A percentile compares a stretch with the other conserved stretches of the same genome.
Conservation (phyloP, 163 green algal species). For the Scenedesmus sp. region DNA sequence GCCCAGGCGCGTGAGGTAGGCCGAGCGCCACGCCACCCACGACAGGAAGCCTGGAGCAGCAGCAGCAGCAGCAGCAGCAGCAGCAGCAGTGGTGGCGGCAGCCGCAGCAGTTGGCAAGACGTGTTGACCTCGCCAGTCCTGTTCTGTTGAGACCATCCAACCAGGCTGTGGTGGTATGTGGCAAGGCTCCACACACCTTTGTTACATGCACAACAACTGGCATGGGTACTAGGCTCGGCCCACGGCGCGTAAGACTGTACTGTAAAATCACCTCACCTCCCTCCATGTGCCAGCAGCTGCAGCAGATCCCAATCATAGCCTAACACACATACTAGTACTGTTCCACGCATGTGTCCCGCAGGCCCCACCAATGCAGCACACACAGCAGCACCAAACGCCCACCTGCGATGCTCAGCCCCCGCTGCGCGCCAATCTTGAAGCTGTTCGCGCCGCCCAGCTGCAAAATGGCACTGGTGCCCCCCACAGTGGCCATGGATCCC, state of each 20-base stretch:
- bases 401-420: background rate
- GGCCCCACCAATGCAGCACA: background rate
- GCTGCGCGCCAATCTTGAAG: constrained; percentile 39
- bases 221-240: too few species aligned
- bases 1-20: constrained; percentile 74
- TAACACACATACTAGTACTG: too few species aligned
- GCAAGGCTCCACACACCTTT: too few species aligned
- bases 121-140: too few species aligned
- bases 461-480: constrained; percentile 66
- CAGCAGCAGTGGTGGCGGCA: background rate
- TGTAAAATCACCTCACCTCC: too few species aligned
- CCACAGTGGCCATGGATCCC: constrained; percentile 80
- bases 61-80: constrained; percentile 6
- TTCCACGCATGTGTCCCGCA: too few species aligned
- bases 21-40: constrained; percentile 70
- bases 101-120: background rate
- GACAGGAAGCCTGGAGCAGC: constrained; percentile 56
- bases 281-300: too few species aligned
- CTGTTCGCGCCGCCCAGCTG: constrained; percentile 54
- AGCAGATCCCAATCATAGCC: too few species aligned
- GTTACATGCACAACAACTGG: too few species aligned
- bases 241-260: too few species aligned
- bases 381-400: background rate
- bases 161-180: too few species aligned
- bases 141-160: too few species aligned